Base-by-base conservation (phyloP, 176 grass and related monocot species). In the Eragrostis nindensis region DNA sequence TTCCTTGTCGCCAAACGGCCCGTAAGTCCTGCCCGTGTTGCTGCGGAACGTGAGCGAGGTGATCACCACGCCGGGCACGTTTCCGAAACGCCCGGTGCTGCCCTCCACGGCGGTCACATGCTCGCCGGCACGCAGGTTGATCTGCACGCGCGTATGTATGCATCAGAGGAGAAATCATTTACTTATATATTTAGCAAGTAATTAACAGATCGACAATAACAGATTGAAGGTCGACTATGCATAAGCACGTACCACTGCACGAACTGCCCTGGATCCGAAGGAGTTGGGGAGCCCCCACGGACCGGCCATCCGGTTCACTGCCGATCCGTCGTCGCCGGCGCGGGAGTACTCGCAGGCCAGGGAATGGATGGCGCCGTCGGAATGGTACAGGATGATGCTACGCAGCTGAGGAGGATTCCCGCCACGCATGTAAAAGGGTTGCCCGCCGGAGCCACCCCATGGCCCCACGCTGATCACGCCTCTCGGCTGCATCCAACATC, bases 31-130 rank as follows among this genome's bases (percentile, higher is more conserved):
- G 25, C 76, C 68, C 36, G 4, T 5, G 76, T 16, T 64, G 21
- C 57, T 86, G 40, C 68, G 68, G 47, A 79, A 86, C 18, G 57
- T 46, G 7, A 86, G 76, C 69, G 84, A 86, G 14, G 84, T 80
- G 60, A 86, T 22, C 13, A 86, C 68, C 10, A 19, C 24, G 7
- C 1, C 13, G 0, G 3, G 13, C 19, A 80, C 24, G 2, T 18
- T 22, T 2, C 17, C 21, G 57, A 71, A 73, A 17, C 8, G 57
- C 67, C 75, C 83, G 8, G 9, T 22, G 1, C 68, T 57, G 1
- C 76, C 76, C 26, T 80, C 76, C 0, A 73, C 8, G 0, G 75
- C 56, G 0, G 46, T 65, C 13, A 86, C 8, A 1, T 66, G 60
- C 76, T 86, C 76, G 0, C 70, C 38, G 1, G 36, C 11, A 0